phyloP scores from a whole-genome alignment of 2,329 filamentous ascomycete species.

The Shiraia sp. region DNA sequence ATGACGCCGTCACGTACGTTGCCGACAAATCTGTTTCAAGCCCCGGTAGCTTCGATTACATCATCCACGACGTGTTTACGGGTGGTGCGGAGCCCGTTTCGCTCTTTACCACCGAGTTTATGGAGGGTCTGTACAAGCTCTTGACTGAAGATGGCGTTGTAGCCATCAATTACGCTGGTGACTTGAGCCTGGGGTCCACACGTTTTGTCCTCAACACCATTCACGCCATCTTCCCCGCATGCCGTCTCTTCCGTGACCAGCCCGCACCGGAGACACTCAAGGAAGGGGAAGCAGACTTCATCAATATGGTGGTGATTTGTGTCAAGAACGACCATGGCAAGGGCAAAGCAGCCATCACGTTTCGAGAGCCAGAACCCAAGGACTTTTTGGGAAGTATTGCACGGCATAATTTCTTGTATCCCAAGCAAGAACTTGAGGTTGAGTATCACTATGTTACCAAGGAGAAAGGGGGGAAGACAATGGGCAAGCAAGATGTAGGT shows the following conservation, averaged over 20 bases:
- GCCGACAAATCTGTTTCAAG: conserved; percentile 53
- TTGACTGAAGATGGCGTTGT: conserved; percentile 80
- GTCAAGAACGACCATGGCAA: conserved; percentile 59
- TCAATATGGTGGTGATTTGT: conserved; percentile 97
- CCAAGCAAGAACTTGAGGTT: conserved; percentile 69
- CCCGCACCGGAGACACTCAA: conserved; percentile 53
- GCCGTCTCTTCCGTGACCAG: conserved; percentile 86
- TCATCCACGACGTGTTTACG: conserved; percentile 97
- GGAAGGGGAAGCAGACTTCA: conserved; percentile 65
- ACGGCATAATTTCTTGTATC: conserved; percentile 70
- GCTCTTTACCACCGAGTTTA: conserved; percentile 86
- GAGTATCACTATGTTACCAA: conserved; percentile 29
- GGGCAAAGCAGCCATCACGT: conserved; percentile 56
- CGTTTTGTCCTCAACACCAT: conserved; percentile 83
- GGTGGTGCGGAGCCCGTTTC: conserved; percentile 88
- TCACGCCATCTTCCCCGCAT: conserved; percentile 78
- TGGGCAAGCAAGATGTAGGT: conserved; percentile 66
- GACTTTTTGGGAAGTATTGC: conserved; percentile 77
- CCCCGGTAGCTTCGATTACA: conserved; percentile 74
- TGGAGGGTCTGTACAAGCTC: conserved; percentile 70
- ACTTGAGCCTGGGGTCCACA: conserved; percentile 76
- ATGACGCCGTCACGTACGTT: conserved; percentile 77
- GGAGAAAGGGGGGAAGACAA: conserved; percentile 54
- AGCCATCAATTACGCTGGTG: conserved; percentile 95
- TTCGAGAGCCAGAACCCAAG: conserved; percentile 64